phyloP scores from a whole-genome alignment of 2,329 filamentous ascomycete species.

The Calonectria naviculata region DNA sequence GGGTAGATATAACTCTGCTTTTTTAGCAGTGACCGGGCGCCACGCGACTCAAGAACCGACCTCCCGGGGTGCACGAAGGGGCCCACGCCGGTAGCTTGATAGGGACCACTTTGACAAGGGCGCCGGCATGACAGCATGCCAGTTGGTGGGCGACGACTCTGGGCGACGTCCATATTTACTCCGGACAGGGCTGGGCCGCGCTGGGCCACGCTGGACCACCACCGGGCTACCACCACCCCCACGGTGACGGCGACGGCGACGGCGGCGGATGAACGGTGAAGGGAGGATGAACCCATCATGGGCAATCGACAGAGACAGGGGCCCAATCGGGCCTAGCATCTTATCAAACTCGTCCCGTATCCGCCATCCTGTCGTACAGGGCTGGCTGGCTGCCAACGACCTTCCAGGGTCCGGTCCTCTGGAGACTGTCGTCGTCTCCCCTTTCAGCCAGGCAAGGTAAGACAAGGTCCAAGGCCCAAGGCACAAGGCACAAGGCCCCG shows the following conservation, averaged over 20 bases:
- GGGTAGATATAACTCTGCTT: conserved; percentile 4
- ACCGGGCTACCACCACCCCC: background rate
- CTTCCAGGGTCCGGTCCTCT: too few relatives aligned
- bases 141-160: background rate
- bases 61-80: background rate
- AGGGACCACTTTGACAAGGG: background rate
- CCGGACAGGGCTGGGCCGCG: background rate
- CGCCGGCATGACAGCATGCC: background rate
- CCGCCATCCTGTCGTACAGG: background rate
- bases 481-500: too few relatives aligned
- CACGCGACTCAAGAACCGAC: background rate
- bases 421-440: too few relatives aligned
- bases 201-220: background rate
- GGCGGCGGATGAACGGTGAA: conserved; percentile 18
- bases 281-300: conserved; percentile 14
- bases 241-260: background rate
- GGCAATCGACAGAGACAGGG: background rate
- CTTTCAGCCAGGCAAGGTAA: too few relatives aligned
- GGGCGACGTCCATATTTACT: background rate
- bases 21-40: background rate
- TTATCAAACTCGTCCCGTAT: conserved; percentile 1
- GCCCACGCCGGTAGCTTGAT: background rate
- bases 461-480: background rate
- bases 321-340: background rate
- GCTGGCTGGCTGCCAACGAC: too few relatives aligned